Evolutionary conservation across 1,284 basidiomycete genomes (phyloP), one percentile per base, ranked within the genome.

Genomic region (Phellinidium pouzarii): DNA sequence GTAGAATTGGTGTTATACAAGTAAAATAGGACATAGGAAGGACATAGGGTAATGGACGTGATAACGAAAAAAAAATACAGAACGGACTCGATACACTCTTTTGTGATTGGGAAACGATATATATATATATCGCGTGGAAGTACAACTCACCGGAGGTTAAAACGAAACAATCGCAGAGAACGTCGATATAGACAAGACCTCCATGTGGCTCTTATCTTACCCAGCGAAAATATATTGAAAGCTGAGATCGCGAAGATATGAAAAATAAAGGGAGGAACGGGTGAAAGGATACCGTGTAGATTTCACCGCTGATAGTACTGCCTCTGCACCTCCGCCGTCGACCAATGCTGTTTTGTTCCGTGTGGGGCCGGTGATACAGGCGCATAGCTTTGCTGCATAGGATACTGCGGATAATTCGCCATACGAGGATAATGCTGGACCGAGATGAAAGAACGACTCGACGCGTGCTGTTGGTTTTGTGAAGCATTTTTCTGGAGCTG

Each of bases 231-330:
- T 20, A 40, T 17, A 40, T 7, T 20, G 31, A 40, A n/a, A n/a
- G n/a, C n/a, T n/a, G n/a, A n/a, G n/a, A n/a, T n/a, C n/a, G n/a
- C n/a, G n/a, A n/a, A n/a, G n/a, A n/a, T 40, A n/a, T 19, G 31
- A 22, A 36, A 38, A 38, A 38, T 8, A 12, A 25, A 37, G 4
- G 17, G 17, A 34, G 12, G 8, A 23, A 45, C 11, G 26, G 19
- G 12, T 3, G 14, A 31, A 14, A n/a, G 12, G 44, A 23, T 19
- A 8, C 9, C 4, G 26, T 12, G 12, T n/a, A 19, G 22, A 26
- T 19, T 17, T 40, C 44, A 51, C 19, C 54, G 34, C 14, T 25
- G 49, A 34, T 55, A 51, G 19, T 34, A 51, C 38, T 47, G 48
- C 17, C 42, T 36, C 42, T 50, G 50, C n/a, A 26, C 17, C 9